Evolutionary conservation across 768 basidiomycete genomes (phyloP).

Genomic region (Nidula microcarpa): DNA sequence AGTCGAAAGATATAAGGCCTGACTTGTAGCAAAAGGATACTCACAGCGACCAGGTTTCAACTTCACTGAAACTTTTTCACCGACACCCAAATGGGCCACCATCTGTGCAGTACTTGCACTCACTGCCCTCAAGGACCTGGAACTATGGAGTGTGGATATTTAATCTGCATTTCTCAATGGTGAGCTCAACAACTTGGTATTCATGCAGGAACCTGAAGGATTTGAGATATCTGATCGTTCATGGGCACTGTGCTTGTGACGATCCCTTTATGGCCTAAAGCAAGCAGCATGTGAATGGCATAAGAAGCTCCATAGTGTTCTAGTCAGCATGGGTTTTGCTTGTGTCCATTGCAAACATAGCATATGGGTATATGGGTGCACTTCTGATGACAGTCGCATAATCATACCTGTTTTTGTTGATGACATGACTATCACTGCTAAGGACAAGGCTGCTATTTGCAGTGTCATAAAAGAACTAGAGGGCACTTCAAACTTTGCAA

Average conservation of each 20-base stretch:
- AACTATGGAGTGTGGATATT: conserved; percentile 27
- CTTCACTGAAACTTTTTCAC: neutral
- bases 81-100: conserved; percentile 6
- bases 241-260: conserved; percentile 16
- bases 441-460: neutral
- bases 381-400: conserved; percentile 7
- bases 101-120: conserved; percentile 23
- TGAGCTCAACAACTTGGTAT: conserved; percentile 19
- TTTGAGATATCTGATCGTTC: conserved; percentile 9
- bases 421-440: conserved; percentile 15
- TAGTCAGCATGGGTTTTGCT: conserved; percentile 19
- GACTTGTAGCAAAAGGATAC: neutral
- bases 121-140: conserved; percentile 21
- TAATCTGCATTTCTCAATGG: conserved; percentile 14
- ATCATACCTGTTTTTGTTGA: conserved; percentile 26
- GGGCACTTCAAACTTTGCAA: conserved; percentile 9
- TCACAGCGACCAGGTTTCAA: neutral
- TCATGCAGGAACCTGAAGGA: conserved; percentile 21
- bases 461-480: conserved; percentile 6
- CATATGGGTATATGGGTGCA: neutral
- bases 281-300: conserved; percentile 36
- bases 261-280: conserved; percentile 40
- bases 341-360: conserved; percentile 11
- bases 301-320: conserved; percentile 18
- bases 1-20: neutral